phyloP scores from a whole-genome alignment of 2,329 filamentous ascomycete species.

The Triangularia setosa region DNA sequence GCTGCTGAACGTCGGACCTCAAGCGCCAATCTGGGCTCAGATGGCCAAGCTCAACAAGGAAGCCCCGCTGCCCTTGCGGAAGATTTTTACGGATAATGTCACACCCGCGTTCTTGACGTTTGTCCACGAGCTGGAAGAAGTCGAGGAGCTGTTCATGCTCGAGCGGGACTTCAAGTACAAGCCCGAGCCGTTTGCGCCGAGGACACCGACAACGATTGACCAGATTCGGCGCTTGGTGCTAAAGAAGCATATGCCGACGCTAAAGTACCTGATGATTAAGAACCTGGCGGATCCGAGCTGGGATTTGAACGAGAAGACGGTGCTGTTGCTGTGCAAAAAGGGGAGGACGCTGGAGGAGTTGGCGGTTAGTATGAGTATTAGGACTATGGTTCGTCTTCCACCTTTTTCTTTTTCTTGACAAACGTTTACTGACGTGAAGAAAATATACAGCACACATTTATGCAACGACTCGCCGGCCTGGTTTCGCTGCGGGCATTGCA shows the following conservation, averaged over 20 bases:
- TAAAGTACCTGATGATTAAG: conserved; percentile 58
- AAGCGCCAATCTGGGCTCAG: conserved; percentile 56
- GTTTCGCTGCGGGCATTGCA: conserved; percentile 52
- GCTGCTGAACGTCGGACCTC: conserved; percentile 60
- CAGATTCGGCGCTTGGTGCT: conserved; percentile 56
- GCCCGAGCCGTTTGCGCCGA: conserved; percentile 50
- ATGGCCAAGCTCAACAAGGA: conserved; percentile 52
- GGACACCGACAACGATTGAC: conserved; percentile 48
- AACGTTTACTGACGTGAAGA: not conserved
- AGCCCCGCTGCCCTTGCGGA: conserved; percentile 49
- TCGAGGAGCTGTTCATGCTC: conserved; percentile 58
- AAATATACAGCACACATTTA: conserved; percentile 57
- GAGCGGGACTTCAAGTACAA: conserved; percentile 50
- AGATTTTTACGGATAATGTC: conserved; percentile 62
- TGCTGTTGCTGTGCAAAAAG: conserved; percentile 49
- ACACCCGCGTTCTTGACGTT: conserved; percentile 51
- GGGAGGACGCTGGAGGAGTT: conserved; percentile 52
- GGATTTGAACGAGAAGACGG: conserved; percentile 55
- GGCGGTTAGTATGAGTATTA: conserved; percentile 51
- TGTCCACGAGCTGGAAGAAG: conserved; percentile 47
- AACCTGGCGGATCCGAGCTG: conserved; percentile 51
- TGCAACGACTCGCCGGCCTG: conserved; percentile 53
- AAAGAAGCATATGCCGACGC: conserved; percentile 51
- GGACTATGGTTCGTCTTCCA: conserved; percentile 46
- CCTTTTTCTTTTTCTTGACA: not conserved